Evolutionary conservation across 768 basidiomycete genomes (phyloP), one percentile per base, ranked within the genome.

Genomic region (Exidia glandulosa): DNA sequence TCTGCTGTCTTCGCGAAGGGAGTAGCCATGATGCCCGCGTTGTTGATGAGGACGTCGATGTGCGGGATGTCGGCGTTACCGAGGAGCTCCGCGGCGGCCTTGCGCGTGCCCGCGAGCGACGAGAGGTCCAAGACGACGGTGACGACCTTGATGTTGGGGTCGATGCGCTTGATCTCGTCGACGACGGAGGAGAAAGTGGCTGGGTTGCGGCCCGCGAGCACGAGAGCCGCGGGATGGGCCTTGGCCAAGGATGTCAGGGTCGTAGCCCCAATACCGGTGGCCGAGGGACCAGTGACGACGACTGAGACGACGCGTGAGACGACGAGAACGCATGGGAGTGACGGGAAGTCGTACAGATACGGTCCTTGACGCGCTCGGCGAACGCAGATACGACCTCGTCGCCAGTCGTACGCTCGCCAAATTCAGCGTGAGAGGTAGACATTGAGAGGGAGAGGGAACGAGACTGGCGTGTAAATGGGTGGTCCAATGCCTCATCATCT

Each of bases 11-110:
- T n/a, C 23, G 12, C 48, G 27, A 10, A 27, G 1, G 48, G 48
- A 16, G n/a, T n/a, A 23, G 48, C 48, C 48, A 50, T 50, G 48
- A 50, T 27, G 3, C 33, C 57, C 23, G 61, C 61, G 34, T 60
- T 62, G 19, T 36, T 27, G 23, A 62, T 60, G 14, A 62, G 32
- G 16, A 60, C 31, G 34, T 62, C 61, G 10, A 62, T 33, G 29
- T 31, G 59, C n/a, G 33, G 57, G 32, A 57, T 10, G 33, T 52
- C 59, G 25, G 30, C 16, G 36, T 32, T 34, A 10, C 57, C 34
- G 32, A 60, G 59, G n/a, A 60, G 34, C 6, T 57, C 52, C 41
- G 27, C 10, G 27, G 52, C 59, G 25, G 59, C 59, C 30, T 52
- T 29, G 33, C 59, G 59, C 9, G 52, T 31, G 19, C 48, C 54